phyloP scores from a whole-genome alignment of 345 rosid genomes.

The Sonneratia caseolaris region DNA sequence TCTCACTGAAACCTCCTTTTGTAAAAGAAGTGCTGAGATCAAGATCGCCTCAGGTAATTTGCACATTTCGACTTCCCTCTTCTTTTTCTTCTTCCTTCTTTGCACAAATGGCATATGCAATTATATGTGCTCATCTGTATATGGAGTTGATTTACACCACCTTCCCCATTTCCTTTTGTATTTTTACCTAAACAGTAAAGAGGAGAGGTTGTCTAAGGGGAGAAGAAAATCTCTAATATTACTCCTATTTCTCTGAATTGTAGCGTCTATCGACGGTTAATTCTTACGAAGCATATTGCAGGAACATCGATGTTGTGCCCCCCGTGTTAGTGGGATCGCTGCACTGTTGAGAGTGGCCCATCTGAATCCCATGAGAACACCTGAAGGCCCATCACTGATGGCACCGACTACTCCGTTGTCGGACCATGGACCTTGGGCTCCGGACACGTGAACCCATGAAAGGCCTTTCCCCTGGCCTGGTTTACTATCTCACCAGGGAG shows the following conservation, averaged over 20 bases:
- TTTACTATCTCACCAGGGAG: conserved; percentile 57
- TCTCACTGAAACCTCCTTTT: conserved; percentile 52
- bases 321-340: neutral
- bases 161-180: no score
- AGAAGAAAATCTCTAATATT: no score
- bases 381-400: conserved; percentile 51
- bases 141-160: no score
- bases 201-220: no score
- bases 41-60: conserved; percentile 82
- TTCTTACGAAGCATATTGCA: neutral
- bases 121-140: no score
- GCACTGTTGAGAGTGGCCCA: neutral
- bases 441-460: conserved; percentile 69
- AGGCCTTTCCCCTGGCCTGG: conserved; percentile 86
- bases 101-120: no score
- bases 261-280: no score
- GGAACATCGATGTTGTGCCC: neutral
- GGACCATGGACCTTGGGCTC: conserved; percentile 65
- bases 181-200: no score
- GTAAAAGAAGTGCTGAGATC: conserved; percentile 45
- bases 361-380: conserved; percentile 36
- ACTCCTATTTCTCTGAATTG: no score
- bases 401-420: conserved; percentile 34
- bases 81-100: neutral
- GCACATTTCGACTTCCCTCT: neutral